These are phyloP conservation scores for Zymoseptoria brevis DNA, from an alignment of 2,329 filamentous ascomycete genomes.

Conservation along the genomic window DNA sequence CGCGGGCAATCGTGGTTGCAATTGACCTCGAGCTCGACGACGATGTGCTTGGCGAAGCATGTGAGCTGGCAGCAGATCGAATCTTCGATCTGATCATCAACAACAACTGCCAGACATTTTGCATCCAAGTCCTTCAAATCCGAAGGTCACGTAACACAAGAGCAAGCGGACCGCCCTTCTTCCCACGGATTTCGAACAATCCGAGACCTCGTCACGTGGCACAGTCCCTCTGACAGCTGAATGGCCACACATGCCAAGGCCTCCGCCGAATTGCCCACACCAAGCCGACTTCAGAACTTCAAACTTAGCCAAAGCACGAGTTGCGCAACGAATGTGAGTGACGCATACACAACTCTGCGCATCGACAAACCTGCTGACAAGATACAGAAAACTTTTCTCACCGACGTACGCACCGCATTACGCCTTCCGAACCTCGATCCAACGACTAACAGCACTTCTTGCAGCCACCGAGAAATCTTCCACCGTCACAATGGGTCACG, in stretches of 20 bases:
- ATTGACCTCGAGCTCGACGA: too few relatives aligned
- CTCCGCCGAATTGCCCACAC: neutral
- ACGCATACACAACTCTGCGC: neutral
- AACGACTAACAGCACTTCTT: constrained; percentile 12
- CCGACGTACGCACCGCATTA: neutral
- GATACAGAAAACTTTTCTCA: neutral
- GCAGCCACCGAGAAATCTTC: constrained; percentile 18
- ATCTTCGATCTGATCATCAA: too few relatives aligned
- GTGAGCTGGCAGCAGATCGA: too few relatives aligned
- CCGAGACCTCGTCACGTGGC: too few relatives aligned
- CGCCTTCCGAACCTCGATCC: neutral
- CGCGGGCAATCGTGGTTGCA: too few relatives aligned
- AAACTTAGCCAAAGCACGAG: neutral
- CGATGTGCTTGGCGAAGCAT: too few relatives aligned
- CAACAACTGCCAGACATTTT: too few relatives aligned
- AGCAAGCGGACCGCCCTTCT: too few relatives aligned
- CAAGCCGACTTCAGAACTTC: neutral
- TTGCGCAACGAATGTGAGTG: neutral
- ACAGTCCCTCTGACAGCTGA: neutral
- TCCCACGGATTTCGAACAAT: too few relatives aligned
- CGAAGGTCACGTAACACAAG: too few relatives aligned
- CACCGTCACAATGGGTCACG: constrained; percentile 46
- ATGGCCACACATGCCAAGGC: neutral
- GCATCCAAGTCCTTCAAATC: too few relatives aligned
- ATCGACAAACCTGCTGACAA: neutral